Conservation (phyloP, 768 basidiomycete species). For the Rhizopogon salebrosus region DNA sequence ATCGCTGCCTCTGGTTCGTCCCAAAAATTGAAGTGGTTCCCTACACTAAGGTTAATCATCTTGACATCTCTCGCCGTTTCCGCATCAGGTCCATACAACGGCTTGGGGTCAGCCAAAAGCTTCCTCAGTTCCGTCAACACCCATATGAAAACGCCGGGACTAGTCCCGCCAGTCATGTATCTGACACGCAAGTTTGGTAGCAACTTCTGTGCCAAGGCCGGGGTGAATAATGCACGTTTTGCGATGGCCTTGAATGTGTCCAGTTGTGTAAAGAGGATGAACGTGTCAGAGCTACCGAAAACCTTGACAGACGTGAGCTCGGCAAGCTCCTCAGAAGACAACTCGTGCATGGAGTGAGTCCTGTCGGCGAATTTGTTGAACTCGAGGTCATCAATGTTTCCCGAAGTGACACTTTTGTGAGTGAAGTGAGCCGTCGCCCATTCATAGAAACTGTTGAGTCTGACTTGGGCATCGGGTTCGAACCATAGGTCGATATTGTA, state of each 20-base stretch:
- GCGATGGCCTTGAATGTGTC: neutral
- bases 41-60: too few relatives aligned
- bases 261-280: neutral
- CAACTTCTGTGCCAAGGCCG: neutral
- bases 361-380: neutral
- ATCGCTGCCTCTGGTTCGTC: neutral
- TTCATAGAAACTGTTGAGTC: neutral
- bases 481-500: neutral
- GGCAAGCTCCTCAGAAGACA: neutral
- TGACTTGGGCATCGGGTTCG: neutral
- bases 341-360: neutral
- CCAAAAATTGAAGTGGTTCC: neutral
- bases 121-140: neutral
- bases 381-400: slow-evolving; percentile 3
- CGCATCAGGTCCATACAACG: too few relatives aligned
- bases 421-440: neutral
- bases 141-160: neutral
- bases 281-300: neutral
- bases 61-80: too few relatives aligned
- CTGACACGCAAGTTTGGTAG: slow-evolving; percentile 3
- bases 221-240: slow-evolving; percentile 6
- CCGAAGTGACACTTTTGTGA: neutral
- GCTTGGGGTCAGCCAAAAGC: neutral
- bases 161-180: slow-evolving; percentile 1
- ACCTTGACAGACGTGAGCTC: neutral